Evolutionary conservation across 306 rosid species (phyloP).

Genomic region (Sechiopsis laciniata): DNA sequence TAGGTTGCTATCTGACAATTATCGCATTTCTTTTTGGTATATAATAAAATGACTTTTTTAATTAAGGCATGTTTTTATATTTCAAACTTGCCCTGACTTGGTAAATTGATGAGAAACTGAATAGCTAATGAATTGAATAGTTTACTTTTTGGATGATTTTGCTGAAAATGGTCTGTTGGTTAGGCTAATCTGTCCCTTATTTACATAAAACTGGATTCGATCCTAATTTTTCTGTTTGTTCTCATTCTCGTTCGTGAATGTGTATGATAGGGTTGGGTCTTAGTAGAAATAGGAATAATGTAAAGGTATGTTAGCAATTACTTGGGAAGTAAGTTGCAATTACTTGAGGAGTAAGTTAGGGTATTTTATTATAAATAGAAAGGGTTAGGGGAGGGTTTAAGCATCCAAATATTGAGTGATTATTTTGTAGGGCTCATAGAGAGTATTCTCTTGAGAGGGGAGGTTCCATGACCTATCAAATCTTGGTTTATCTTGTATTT

Average conservation of each 20-base stretch:
- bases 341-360: too few relatives aligned
- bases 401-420: too few relatives aligned
- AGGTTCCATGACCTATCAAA: too few relatives aligned
- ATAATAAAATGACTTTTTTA: neutral
- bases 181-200: neutral
- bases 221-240: neutral
- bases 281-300: too few relatives aligned
- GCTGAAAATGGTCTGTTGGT: neutral
- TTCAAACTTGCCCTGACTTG: neutral
- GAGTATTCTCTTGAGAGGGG: too few relatives aligned
- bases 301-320: too few relatives aligned
- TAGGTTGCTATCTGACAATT: neutral
- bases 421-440: too few relatives aligned
- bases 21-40: constrained; percentile 5
- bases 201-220: neutral
- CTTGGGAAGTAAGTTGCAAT: too few relatives aligned
- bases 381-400: too few relatives aligned
- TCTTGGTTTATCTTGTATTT: too few relatives aligned
- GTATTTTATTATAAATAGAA: too few relatives aligned
- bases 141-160: neutral
- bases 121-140: neutral
- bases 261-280: too few relatives aligned
- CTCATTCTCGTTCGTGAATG: constrained; percentile 6
- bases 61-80: neutral
- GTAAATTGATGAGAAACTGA: constrained; percentile 1